Evolutionary conservation across 139 green algal species (phyloP).

Genomic region (Volvox reticuliferus): DNA sequence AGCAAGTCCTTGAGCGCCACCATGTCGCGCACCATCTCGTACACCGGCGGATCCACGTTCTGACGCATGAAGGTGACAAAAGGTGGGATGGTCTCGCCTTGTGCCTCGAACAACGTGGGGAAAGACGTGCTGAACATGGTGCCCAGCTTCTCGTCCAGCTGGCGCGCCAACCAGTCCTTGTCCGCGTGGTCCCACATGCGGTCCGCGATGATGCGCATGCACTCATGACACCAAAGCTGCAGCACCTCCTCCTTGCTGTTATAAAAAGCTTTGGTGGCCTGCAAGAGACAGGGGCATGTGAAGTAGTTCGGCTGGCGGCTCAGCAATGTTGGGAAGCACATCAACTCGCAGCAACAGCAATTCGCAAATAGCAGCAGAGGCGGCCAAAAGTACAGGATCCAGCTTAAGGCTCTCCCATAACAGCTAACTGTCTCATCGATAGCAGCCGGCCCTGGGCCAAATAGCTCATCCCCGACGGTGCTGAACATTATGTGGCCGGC

Average conservation of each 20-base stretch:
- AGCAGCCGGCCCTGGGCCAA: no score
- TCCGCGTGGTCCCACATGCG: slow-evolving; percentile 79
- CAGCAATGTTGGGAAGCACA: no score
- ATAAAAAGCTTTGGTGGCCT: slow-evolving; percentile 76
- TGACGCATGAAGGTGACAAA: slow-evolving; percentile 89
- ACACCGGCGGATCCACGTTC: slow-evolving; percentile 80
- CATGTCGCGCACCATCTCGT: slow-evolving; percentile 82
- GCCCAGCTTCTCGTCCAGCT: slow-evolving; percentile 79
- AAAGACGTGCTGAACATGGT: slow-evolving; percentile 69
- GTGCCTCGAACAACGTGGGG: slow-evolving; percentile 73
- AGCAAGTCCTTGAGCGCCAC: slow-evolving; percentile 78
- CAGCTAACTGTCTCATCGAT: no score
- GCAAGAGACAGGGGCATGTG: neutral
- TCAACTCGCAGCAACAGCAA: no score
- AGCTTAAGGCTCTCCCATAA: no score
- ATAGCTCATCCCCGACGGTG: no score
- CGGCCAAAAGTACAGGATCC: no score
- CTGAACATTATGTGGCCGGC: no score
- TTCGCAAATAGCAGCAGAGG: no score
- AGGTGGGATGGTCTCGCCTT: slow-evolving; percentile 67
- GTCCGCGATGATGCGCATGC: slow-evolving; percentile 84
- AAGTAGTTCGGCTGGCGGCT: no score
- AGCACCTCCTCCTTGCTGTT: slow-evolving; percentile 86
- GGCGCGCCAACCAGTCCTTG: slow-evolving; percentile 76
- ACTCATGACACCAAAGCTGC: slow-evolving; percentile 90